Conservation (phyloP, 2,329 filamentous ascomycete species). For the Cordyceps cicadae region DNA sequence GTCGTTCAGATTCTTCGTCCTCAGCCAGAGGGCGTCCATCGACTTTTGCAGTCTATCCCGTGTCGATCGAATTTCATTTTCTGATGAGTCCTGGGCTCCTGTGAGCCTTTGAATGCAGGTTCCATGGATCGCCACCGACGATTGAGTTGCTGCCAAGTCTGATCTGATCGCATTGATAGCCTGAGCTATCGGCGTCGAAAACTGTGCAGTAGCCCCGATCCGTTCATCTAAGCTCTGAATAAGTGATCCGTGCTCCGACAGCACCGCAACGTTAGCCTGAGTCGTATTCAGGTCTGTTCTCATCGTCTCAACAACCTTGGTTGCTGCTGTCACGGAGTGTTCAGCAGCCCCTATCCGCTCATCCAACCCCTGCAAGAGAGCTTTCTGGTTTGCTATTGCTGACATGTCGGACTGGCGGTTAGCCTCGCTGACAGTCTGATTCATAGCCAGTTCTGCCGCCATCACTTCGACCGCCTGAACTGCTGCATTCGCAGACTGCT, state of each 20-base stretch:
- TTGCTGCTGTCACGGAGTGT: too few relatives aligned
- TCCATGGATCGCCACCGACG: too few relatives aligned
- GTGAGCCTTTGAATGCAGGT: background rate
- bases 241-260: too few relatives aligned
- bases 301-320: too few relatives aligned
- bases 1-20: slow-evolving; percentile 28
- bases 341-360: too few relatives aligned
- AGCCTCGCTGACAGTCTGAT: background rate
- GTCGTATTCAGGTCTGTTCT: too few relatives aligned
- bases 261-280: too few relatives aligned
- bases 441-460: background rate
- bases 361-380: background rate
- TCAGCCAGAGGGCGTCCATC: slow-evolving; percentile 21
- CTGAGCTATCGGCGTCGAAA: too few relatives aligned
- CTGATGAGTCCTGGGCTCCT: background rate
- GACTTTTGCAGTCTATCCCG: slow-evolving; percentile 21
- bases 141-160: too few relatives aligned
- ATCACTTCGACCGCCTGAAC: background rate
- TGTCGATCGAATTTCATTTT: slow-evolving; percentile 5
- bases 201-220: too few relatives aligned
- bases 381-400: background rate
- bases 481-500: background rate
- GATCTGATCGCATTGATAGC: too few relatives aligned
- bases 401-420: background rate
- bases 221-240: too few relatives aligned